Evolutionary conservation across 371 early-diverging fungal genomes (phyloP).

Genomic region (Apophysomyces sp.): DNA sequence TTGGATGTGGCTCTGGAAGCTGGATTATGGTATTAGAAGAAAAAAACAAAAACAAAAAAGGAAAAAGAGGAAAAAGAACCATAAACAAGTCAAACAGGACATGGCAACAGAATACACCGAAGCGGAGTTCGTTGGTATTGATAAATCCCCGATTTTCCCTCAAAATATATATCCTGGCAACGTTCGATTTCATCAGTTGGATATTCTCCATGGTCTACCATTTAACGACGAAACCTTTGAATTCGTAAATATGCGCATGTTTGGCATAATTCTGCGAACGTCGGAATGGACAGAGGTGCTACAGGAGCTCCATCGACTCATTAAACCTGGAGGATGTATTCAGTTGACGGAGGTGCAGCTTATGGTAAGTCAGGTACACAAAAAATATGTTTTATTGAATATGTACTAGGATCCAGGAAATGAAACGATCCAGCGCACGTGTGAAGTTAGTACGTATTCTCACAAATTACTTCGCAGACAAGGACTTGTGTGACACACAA

Average conservation of each 20-base stretch:
- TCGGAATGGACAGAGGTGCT: constrained; percentile 37
- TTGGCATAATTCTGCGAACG: constrained; percentile 29
- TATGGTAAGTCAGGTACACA: constrained; percentile 5
- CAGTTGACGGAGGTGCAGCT: constrained; percentile 46
- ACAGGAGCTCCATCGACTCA: constrained; percentile 39
- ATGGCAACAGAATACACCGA: constrained; percentile 59
- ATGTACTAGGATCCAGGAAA: neutral
- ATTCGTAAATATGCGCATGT: constrained; percentile 47
- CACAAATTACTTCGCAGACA: neutral
- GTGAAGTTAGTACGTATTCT: neutral
- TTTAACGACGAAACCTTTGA: constrained; percentile 46
- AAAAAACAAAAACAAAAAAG: constrained; percentile 3
- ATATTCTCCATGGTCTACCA: constrained; percentile 41
- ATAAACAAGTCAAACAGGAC: constrained; percentile 29
- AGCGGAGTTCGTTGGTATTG: constrained; percentile 52
- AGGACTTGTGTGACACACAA: neutral
- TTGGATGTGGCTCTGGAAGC: constrained; percentile 26
- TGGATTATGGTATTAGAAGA: constrained; percentile 29
- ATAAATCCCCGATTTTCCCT: constrained; percentile 50
- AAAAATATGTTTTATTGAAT: neutral
- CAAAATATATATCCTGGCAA: constrained; percentile 45
- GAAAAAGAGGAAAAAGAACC: neutral
- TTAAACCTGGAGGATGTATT: constrained; percentile 47
- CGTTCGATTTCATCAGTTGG: constrained; percentile 33
- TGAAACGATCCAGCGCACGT: neutral